phyloP scores from a whole-genome alignment of 83 land plant species.

The Thuja plicata region DNA sequence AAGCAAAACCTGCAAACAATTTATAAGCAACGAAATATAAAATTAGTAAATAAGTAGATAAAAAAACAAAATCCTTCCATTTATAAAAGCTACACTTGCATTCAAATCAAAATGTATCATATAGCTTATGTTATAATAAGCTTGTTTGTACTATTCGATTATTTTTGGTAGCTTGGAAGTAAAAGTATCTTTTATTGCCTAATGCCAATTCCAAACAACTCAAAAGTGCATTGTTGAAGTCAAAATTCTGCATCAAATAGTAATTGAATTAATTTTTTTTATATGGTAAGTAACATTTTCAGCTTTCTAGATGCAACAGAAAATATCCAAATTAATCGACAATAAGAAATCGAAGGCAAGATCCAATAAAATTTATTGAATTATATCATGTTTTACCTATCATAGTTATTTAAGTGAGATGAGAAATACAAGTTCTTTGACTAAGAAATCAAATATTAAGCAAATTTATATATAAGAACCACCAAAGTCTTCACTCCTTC shows the following conservation, averaged over 20 bases:
- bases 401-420: too few species aligned
- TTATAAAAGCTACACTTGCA: background rate
- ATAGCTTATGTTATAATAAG: background rate
- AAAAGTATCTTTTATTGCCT: background rate
- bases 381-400: background rate
- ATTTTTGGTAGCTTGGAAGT: background rate
- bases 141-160: background rate
- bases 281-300: background rate
- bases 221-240: background rate
- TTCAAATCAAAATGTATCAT: background rate
- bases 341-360: background rate
- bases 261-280: too few species aligned
- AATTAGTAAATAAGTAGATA: background rate
- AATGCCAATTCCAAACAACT: background rate
- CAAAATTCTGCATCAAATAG: background rate
- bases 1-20: conserved; percentile 38
- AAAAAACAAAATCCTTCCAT: too few species aligned
- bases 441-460: too few species aligned
- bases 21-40: background rate
- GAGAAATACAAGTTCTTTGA: too few species aligned
- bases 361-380: background rate
- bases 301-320: too few species aligned
- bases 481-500: too few species aligned
- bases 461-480: too few species aligned
- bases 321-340: background rate